Base-by-base conservation (phyloP, 2,329 filamentous ascomycete species). In the Penicillium sp. region DNA sequence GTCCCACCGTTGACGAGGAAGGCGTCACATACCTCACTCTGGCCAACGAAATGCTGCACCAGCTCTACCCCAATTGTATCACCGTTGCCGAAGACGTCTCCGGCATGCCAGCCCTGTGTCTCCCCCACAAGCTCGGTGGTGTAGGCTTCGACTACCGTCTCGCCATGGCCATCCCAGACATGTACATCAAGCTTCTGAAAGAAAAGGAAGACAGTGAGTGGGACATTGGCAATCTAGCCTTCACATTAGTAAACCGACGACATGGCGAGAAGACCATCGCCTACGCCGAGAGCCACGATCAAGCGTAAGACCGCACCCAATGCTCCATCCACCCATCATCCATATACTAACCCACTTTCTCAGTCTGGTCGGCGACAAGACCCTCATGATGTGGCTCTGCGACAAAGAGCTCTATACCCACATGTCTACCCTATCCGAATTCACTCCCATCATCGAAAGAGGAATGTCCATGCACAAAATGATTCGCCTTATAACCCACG, bases 171-270 rank as follows among this genome's bases (percentile, higher is more conserved):
- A 87, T 99, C 61, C 95, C 95, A 4, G 95, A 99, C 74, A 90
- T 99, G 86, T 99, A 96, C 86, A 99, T 99, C 82, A 99, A 99
- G 79, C 91, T 96, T 71, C 77, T 98, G 60, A 99, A 99, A 76
- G 95, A 99, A 77, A 87, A 91, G 73, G 84, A 89, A 70, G 95
- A 99, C 68, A 82, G 91, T 61, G 85, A 96, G 10, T 99, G 95
- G 95, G 90, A 98, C 68, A 89, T 99, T 75, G 86, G 85, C 56
- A 88, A 84, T 64, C 89, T 99, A 52, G 87, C 87, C 73, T 93
- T 89, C 78, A 97, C 92, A 0, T 79, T 99, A 57, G 96, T 90
- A 22, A 98, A 99, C 77, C 85, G 95, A 56, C 87, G 95, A 27
- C 91, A 98, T 68, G 93, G 93, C 47, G 95, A 99, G 76, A 98